Conservation (phyloP, 2,329 filamentous ascomycete species). For the Aspergillus quadricinctus region DNA sequence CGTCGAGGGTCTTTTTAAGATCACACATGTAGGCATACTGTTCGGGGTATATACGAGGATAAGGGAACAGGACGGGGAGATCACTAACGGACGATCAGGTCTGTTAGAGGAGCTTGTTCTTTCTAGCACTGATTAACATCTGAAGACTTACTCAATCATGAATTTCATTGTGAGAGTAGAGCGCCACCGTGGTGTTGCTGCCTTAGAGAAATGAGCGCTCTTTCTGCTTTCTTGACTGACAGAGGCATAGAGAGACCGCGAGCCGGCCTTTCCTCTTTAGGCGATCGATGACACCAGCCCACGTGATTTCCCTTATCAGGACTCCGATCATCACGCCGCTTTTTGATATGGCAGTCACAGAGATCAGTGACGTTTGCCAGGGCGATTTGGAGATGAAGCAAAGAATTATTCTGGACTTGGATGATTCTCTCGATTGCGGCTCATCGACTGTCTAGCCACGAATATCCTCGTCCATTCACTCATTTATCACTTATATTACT, state of each 20-base stretch:
- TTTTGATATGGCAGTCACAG: not conserved
- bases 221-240: not conserved
- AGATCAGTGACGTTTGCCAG: not conserved
- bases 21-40: constrained; percentile 81
- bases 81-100: constrained; percentile 43
- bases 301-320: constrained; percentile 31
- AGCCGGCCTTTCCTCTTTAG: constrained; percentile 27
- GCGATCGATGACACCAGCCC: constrained; percentile 29
- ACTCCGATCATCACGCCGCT: constrained; percentile 16
- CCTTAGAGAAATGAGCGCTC: constrained; percentile 9
- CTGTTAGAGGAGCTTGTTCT: constrained; percentile 6
- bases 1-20: constrained; percentile 85
- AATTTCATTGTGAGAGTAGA: constrained; percentile 63
- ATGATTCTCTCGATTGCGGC: not conserved
- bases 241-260: constrained; percentile 14
- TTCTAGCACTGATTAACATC: not conserved
- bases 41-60: constrained; percentile 69
- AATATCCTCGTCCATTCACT: not conserved
- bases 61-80: constrained; percentile 68
- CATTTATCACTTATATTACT: constrained; percentile 4
- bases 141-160: constrained; percentile 61
- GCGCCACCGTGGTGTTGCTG: constrained; percentile 15
- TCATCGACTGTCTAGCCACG: not conserved
- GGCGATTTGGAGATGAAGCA: not conserved
- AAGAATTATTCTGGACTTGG: not conserved